These are phyloP conservation scores for Colletotrichum sojae DNA, from an alignment of 2,329 filamentous ascomycete genomes.

Conservation along the genomic window DNA sequence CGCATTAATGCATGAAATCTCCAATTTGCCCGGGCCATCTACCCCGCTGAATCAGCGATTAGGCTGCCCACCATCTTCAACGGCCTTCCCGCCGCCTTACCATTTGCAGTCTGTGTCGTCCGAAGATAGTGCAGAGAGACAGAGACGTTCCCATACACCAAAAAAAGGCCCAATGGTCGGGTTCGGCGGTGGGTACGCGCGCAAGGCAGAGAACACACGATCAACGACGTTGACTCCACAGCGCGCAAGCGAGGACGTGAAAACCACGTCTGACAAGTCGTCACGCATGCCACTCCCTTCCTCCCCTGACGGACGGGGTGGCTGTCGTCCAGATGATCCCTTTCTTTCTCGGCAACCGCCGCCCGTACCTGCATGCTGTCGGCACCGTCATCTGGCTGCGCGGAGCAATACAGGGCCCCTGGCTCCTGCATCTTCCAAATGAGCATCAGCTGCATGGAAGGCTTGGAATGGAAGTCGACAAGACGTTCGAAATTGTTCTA, in stretches of 20 bases:
- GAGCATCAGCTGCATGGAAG: slow-evolving; percentile 34
- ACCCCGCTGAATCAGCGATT: slow-evolving; percentile 41
- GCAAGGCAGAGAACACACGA: slow-evolving; percentile 20
- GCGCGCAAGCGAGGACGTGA: background rate
- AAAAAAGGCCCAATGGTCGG: slow-evolving; percentile 16
- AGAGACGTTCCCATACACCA: slow-evolving; percentile 16
- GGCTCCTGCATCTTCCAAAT: slow-evolving; percentile 15
- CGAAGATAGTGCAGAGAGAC: slow-evolving; percentile 16
- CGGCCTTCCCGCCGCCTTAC: slow-evolving; percentile 40
- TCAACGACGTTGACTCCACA: slow-evolving; percentile 28
- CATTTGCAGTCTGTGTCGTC: slow-evolving; percentile 30
- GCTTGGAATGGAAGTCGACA: slow-evolving; percentile 12
- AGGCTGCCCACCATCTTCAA: slow-evolving; percentile 37
- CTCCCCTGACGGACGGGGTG: slow-evolving; percentile 8
- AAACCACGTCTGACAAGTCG: slow-evolving; percentile 7
- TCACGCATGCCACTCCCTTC: slow-evolving; percentile 24
- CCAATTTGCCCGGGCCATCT: slow-evolving; percentile 37
- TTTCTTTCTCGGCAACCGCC: slow-evolving; percentile 14
- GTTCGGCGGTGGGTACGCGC: slow-evolving; percentile 4
- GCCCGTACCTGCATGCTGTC: slow-evolving; percentile 33
- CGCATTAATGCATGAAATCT: slow-evolving; percentile 40
- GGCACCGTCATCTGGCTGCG: background rate
- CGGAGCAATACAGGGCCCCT: slow-evolving; percentile 15
- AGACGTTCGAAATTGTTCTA: slow-evolving; percentile 9
- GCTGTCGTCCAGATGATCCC: slow-evolving; percentile 11